These are phyloP conservation scores for Trypanosoma boissoni DNA, from an alignment of 208 protist genomes.

Conservation along the genomic window DNA sequence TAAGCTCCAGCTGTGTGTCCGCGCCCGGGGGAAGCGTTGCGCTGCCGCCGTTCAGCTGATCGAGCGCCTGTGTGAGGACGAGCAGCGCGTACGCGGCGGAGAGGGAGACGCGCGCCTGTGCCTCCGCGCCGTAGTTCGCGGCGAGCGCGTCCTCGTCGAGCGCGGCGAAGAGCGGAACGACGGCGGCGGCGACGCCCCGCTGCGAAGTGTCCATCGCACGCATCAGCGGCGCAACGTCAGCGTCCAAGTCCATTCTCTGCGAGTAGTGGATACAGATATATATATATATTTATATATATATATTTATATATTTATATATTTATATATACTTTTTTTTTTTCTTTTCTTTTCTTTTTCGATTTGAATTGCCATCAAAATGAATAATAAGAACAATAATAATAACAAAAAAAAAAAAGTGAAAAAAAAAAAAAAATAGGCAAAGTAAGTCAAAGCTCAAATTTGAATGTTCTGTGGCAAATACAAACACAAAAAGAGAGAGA, in stretches of 20 bases:
- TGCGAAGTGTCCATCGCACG: constrained; percentile 40
- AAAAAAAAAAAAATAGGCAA: constrained; percentile 21
- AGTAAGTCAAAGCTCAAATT: not conserved
- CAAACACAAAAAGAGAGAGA: no score
- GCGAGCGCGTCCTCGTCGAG: constrained; percentile 74
- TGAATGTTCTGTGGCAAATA: no score
- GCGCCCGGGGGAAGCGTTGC: no score
- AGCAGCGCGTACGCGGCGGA: constrained; percentile 66
- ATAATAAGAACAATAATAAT: constrained; percentile 1
- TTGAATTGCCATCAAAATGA: constrained; percentile 5
- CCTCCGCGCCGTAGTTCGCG: constrained; percentile 61
- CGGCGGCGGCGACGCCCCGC: constrained; percentile 23
- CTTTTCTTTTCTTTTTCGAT: not conserved
- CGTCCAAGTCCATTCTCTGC: constrained; percentile 58
- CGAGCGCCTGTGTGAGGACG: constrained; percentile 61
- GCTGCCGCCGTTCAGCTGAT: constrained; percentile 39
- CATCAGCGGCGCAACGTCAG: constrained; percentile 49
- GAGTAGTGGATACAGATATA: not conserved
- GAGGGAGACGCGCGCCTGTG: constrained; percentile 80
- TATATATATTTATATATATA: not conserved
- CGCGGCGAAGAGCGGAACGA: constrained; percentile 44
- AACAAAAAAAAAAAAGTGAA: constrained; percentile 9
- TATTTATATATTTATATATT: not conserved
- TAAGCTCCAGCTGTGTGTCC: constrained; percentile 71
- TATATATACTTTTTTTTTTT: not conserved